phyloP scores from a whole-genome alignment of 1,139 yeast genomes.

The Kazachstania sp. region DNA sequence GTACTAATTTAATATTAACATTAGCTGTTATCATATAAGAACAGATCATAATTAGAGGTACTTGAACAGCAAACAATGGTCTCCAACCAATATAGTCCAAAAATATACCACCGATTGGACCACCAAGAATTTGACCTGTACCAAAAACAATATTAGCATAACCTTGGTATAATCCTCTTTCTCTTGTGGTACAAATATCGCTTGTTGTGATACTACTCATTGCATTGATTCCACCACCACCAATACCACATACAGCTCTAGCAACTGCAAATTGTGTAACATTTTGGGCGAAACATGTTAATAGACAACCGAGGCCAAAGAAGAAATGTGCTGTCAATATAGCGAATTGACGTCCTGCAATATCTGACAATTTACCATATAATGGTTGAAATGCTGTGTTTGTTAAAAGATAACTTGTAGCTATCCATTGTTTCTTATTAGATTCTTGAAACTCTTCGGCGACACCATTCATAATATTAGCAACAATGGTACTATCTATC shows the following conservation, averaged over 20 bases:
- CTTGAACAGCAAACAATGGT: constrained; percentile 49
- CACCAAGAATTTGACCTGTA: constrained; percentile 63
- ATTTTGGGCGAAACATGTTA: constrained; percentile 37
- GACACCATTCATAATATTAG: constrained; percentile 53
- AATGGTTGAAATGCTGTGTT: constrained; percentile 66
- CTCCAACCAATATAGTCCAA: constrained; percentile 79
- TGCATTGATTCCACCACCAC: constrained; percentile 44
- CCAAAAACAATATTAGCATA: constrained; percentile 57
- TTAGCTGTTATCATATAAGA: constrained; percentile 31
- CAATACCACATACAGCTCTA: constrained; percentile 45
- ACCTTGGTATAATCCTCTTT: constrained; percentile 44
- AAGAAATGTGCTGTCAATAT: constrained; percentile 38
- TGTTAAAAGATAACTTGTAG: constrained; percentile 53
- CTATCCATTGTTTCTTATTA: constrained; percentile 54
- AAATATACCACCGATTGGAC: constrained; percentile 63
- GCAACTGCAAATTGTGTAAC: constrained; percentile 38
- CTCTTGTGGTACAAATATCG: constrained; percentile 41
- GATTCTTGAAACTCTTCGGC: constrained; percentile 54
- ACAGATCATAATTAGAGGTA: constrained; percentile 50
- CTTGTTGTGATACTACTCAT: constrained; percentile 41
- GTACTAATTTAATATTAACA: constrained; percentile 25
- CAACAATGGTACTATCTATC: constrained; percentile 56
- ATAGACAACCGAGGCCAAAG: constrained; percentile 38
- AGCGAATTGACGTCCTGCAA: constrained; percentile 43
- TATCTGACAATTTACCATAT: constrained; percentile 46